Evolutionary conservation across 2,329 filamentous ascomycete genomes (phyloP), one percentile per base, ranked within the genome.

Genomic region (Exophiala xenobiotica): DNA sequence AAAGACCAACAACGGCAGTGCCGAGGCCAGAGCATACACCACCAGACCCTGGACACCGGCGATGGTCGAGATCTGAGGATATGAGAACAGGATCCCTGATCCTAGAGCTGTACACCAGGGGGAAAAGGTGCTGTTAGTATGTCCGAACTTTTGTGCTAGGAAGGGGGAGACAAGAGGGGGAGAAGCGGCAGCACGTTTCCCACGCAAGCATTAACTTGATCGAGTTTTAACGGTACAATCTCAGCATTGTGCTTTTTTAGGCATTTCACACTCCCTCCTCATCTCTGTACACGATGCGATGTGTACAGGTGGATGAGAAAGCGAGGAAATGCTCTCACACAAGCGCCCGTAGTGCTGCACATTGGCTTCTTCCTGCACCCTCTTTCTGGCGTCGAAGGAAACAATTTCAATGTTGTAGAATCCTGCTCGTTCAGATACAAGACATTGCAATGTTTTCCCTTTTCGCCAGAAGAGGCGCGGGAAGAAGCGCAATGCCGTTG

Each of bases 131-230:
- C 64, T 67, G 69, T 80, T 70, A 57, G 55, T 53, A 53, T 33
- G 48, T 41, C 42, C 33, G 23, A 45, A 41, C 48, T 22, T 31
- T 27, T 33, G 31, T 35, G 31, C 18, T 14, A 27, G 44, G 16
- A 50, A 57, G 57, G 61, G 61, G 57, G 39, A 58, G 45, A 46
- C 51, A 68, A 70, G 68, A 74, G 42, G 41, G 72, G 75, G 64
- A 68, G 69, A 82, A 89, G 87, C 87, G 88, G 88, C 88, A 91
- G 87, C 88, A 92, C 88, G 80, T 91, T 92, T 87, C 88, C 85
- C 88, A 92, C 88, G 88, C 88, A 93, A 93, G 88, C 86, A 90
- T 92, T 93, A 92, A 88, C 88, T 93, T 93, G 88, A 88, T 93
- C 88, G 88, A 92, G 88, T 92, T 85, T 74, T 87, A 78, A 91